Evolutionary conservation across 768 basidiomycete species (phyloP).

Genomic region (Leccinum boreale): DNA sequence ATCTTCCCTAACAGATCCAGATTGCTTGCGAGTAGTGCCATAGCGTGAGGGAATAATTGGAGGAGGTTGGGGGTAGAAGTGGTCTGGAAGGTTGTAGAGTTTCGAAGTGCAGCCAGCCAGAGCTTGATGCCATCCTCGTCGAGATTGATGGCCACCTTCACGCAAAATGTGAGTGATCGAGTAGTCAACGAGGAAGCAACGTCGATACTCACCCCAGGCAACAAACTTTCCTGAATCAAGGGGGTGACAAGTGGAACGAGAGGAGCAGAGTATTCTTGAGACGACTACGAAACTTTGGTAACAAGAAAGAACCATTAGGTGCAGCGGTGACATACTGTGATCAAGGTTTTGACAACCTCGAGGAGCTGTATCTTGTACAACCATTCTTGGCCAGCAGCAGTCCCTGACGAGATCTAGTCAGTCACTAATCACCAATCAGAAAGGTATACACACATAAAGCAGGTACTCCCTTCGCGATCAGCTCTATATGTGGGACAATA

Average conservation of each 20-base stretch:
- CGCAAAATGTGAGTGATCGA: neutral
- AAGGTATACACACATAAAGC: conserved; percentile 55
- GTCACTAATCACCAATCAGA: neutral
- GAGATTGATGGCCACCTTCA: conserved; percentile 60
- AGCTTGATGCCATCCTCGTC: conserved; percentile 77
- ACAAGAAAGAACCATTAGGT: neutral
- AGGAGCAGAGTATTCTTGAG: conserved; percentile 55
- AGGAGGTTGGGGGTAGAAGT: conserved; percentile 51
- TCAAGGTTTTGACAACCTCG: conserved; percentile 63
- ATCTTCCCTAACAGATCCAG: conserved; percentile 72
- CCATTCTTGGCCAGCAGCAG: conserved; percentile 61
- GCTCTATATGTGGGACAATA: conserved; percentile 64
- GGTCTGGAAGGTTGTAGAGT: conserved; percentile 52
- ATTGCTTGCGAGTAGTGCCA: conserved; percentile 61
- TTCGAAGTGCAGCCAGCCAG: conserved; percentile 70
- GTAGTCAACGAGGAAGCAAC: neutral
- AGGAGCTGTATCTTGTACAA: conserved; percentile 71
- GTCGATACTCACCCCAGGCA: conserved; percentile 44
- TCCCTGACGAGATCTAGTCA: conserved; percentile 48
- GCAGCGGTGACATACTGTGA: conserved; percentile 46
- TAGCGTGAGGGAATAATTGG: conserved; percentile 61
- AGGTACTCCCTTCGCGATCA: conserved; percentile 65
- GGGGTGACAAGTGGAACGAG: conserved; percentile 57
- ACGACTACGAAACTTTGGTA: conserved; percentile 46
- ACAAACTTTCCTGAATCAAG: conserved; percentile 62